Evolutionary conservation across 1,139 yeast species (phyloP).

Genomic region (Candida sp.): DNA sequence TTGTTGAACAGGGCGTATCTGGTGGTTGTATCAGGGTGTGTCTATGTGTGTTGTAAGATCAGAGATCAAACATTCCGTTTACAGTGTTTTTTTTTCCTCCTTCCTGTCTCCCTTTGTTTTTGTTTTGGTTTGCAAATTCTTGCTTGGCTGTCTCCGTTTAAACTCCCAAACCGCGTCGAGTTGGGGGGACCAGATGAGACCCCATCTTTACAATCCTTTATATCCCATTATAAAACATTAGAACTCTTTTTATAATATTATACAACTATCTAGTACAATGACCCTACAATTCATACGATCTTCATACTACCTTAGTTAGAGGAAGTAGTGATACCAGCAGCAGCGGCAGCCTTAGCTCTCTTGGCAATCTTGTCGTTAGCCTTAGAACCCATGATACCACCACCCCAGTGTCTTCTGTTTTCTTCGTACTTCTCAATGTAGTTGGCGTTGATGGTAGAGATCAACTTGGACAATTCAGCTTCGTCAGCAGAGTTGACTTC

Average conservation of each 20-base stretch:
- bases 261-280: constrained; percentile 1
- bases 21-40: not conserved
- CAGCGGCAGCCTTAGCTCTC: constrained; percentile 45
- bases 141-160: too few relatives aligned
- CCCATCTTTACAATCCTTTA: too few relatives aligned
- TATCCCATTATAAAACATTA: not conserved
- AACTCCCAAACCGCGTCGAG: too few relatives aligned
- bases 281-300: not conserved
- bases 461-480: constrained; percentile 90
- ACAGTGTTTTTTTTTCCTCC: not conserved
- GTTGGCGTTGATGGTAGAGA: constrained; percentile 93
- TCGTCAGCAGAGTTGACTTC: constrained; percentile 95
- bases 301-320: constrained; percentile 17
- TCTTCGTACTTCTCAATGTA: constrained; percentile 93
- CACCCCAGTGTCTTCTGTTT: constrained; percentile 99
- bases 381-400: constrained; percentile 67
- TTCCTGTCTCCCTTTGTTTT: too few relatives aligned
- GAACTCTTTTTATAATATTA: not conserved
- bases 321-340: constrained; percentile 74
- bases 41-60: not conserved
- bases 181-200: too few relatives aligned
- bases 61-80: not conserved
- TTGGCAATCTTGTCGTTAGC: constrained; percentile 72
- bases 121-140: not conserved
- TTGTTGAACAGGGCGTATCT: not conserved